Evolutionary conservation across 106 monocot species (phyloP), one percentile per base, ranked within the genome.

Genomic region (Alisma plantagoaquatica): DNA sequence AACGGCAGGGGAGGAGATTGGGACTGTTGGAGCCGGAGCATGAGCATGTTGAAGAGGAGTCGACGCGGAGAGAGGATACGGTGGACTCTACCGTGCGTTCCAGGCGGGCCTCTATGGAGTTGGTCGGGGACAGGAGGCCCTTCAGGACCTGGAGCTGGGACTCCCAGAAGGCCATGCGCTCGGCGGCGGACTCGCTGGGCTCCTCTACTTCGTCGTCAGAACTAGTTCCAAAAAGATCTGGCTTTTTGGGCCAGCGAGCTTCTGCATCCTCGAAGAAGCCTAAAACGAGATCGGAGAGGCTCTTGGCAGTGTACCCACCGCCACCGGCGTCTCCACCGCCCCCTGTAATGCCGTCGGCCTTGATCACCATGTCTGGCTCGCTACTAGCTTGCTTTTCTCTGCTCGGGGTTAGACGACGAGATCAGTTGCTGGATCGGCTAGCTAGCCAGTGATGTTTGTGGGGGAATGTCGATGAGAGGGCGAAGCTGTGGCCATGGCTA

Each of bases 161-260:
- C 23, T 83, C 66, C 83, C 87, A 92, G 54, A 87, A 87, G 10
- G 77, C 64, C 53, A 35, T 83, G 19, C 41, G 48, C 43, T 43
- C 65, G 16, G 46, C 46, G 15, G 14, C 27, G 46, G 31, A 15
- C n/a, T 33, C 27, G 33, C 38, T 63, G 33, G 27, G 56, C 3
- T 14, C 56, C 22, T n/a, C 59, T 6, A 56, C 74, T 14, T 67
- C 77, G 21, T 45, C 67, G n/a, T n/a, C n/a, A n/a, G n/a, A n/a
- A n/a, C n/a, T n/a, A n/a, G n/a, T n/a, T 10, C n/a, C 30, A 41
- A 31, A 54, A 1, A 28, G 43, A 7, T 46, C 56, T 18, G 51
- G 10, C 18, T 43, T 23, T 0, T 27, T 28, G 29, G 22, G 41
- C 3, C 23, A 7, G 7, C 18, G 19, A 0, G 15, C 45, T 8